A percentile compares a stretch with the other conserved stretches of the same genome.
These are phyloP conservation scores for Tylopilus sp. DNA, from an alignment of 768 basidiomycete genomes.

Conservation along the genomic window DNA sequence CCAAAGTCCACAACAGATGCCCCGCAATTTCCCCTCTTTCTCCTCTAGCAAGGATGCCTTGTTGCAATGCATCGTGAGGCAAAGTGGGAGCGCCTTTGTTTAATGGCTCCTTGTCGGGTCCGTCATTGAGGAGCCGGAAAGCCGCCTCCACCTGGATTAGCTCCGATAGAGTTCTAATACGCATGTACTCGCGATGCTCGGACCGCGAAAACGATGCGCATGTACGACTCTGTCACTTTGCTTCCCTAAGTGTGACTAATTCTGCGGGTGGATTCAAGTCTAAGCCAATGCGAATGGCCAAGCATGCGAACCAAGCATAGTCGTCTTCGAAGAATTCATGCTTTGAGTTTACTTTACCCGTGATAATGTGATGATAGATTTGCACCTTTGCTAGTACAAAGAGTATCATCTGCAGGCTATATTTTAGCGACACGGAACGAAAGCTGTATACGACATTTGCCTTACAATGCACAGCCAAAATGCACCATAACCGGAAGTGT, in stretches of 20 bases:
- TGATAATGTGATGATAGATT: background rate
- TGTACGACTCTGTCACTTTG: background rate
- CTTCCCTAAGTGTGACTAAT: background rate
- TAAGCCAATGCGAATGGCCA: background rate
- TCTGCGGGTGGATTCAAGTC: background rate
- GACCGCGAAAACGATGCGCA: background rate
- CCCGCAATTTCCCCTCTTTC: too few relatives aligned
- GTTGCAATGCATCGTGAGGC: too few relatives aligned
- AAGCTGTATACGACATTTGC: background rate
- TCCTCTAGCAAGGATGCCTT: too few relatives aligned
- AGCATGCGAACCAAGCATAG: background rate
- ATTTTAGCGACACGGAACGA: background rate
- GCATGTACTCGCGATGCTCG: background rate
- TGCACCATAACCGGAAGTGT: background rate
- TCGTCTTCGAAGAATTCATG: background rate
- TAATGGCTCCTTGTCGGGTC: too few relatives aligned
- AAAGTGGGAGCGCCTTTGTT: too few relatives aligned
- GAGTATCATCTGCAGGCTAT: background rate
- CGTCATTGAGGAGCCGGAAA: background rate
- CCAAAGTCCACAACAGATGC: too few relatives aligned
- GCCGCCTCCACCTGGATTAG: too few relatives aligned
- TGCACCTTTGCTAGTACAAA: background rate
- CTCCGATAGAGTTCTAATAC: too few relatives aligned
- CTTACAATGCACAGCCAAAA: background rate
- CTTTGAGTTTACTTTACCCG: background rate